These are phyloP conservation scores for Arabis hirsuta DNA, from an alignment of 345 rosid species.

Conservation along the genomic window DNA sequence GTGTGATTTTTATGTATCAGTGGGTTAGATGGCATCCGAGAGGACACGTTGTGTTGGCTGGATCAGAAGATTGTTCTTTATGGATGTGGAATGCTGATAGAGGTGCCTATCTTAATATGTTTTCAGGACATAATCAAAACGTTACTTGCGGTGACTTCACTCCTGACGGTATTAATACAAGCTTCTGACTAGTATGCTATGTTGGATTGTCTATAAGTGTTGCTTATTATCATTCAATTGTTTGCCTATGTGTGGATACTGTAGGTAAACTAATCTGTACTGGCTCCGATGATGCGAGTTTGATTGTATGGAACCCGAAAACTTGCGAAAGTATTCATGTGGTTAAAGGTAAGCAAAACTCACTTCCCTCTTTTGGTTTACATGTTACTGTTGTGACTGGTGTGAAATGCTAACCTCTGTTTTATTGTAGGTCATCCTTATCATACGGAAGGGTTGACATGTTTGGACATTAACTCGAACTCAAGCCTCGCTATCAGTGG, in stretches of 20 bases:
- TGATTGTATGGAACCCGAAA: constrained; percentile 91
- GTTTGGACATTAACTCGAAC: constrained; percentile 77
- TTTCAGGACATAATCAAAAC: constrained; percentile 72
- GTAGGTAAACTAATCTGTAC: constrained; percentile 87
- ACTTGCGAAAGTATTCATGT: constrained; percentile 75
- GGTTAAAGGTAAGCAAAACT: constrained; percentile 57
- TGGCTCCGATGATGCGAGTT: constrained; percentile 88
- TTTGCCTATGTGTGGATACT: constrained; percentile 21
- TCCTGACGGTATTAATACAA: constrained; percentile 69
- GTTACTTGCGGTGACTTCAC: constrained; percentile 96
- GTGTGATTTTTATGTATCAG: constrained; percentile 42
- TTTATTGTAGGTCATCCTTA: constrained; percentile 73
- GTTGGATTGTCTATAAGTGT: neutral
- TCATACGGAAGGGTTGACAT: constrained; percentile 77
- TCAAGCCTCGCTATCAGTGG: constrained; percentile 86
- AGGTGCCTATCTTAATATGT: constrained; percentile 67
- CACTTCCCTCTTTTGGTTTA: neutral
- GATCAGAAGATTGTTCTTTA: constrained; percentile 74
- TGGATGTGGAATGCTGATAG: constrained; percentile 99
- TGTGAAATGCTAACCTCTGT: constrained; percentile 13
- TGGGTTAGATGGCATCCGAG: constrained; percentile 98
- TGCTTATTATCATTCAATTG: neutral
- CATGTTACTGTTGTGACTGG: neutral
- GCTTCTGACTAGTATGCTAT: constrained; percentile 1
- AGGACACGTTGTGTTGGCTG: constrained; percentile 86